phyloP scores from a whole-genome alignment of 1,284 basidiomycete species.

The Leccinum subfulvum region DNA sequence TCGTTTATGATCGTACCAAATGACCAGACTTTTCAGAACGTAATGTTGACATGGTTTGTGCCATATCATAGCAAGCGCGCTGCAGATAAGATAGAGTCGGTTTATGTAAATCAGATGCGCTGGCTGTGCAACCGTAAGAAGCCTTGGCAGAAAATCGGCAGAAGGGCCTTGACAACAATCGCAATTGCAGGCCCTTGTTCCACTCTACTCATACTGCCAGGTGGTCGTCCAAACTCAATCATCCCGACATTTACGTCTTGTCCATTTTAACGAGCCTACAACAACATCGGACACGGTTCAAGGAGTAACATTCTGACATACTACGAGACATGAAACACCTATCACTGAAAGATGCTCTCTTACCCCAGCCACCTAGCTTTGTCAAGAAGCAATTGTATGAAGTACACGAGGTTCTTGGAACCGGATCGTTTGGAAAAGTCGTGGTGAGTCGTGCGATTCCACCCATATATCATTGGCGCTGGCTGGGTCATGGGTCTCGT shows the following conservation, averaged over 20 bases:
- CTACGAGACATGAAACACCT: constrained; percentile 31
- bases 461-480: neutral
- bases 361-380: constrained; percentile 82
- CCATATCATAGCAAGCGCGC: neutral
- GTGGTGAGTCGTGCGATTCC: constrained; percentile 50
- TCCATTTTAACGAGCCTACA: neutral
- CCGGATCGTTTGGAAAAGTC: constrained; percentile 86
- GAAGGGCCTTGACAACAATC: neutral
- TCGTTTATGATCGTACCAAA: neutral
- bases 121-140: constrained; percentile 17
- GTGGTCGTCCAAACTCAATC: neutral
- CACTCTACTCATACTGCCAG: neutral
- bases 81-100: neutral
- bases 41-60: too few relatives aligned
- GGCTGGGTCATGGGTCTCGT: constrained; percentile 3
- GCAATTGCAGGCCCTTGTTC: neutral
- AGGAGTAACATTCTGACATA: neutral
- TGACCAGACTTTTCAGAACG: neutral
- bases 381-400: constrained; percentile 82
- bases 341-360: constrained; percentile 47
- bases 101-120: neutral
- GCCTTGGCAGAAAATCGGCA: neutral
- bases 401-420: constrained; percentile 70
- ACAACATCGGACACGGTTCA: neutral
- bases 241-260: neutral